Evolutionary conservation across 106 monocot species (phyloP).

Genomic region (Dendrobium catenatum): DNA sequence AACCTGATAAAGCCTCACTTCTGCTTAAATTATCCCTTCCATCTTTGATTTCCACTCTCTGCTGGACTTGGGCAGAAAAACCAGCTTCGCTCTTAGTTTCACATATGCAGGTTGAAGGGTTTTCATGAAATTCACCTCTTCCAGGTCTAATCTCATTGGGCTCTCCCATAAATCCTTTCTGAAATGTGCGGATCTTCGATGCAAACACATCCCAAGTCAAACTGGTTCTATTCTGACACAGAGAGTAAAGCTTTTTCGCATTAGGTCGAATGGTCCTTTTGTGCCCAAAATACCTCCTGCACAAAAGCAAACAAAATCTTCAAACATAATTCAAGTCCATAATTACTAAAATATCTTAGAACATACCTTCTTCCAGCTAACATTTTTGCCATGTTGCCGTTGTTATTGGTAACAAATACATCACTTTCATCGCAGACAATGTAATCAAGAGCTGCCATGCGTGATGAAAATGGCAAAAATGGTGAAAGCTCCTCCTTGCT

Average conservation of each 20-base stretch:
- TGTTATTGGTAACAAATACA: slow-evolving; percentile 90
- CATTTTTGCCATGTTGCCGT: slow-evolving; percentile 92
- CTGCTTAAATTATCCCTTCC: neutral
- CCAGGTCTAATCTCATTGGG: slow-evolving; percentile 63
- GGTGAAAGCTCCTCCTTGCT: slow-evolving; percentile 63
- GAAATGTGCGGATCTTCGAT: slow-evolving; percentile 38
- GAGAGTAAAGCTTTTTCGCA: slow-evolving; percentile 50
- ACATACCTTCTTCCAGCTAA: slow-evolving; percentile 78
- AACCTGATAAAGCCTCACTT: neutral
- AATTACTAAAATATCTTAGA: neutral
- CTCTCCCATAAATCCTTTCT: slow-evolving; percentile 75
- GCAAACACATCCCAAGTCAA: slow-evolving; percentile 59
- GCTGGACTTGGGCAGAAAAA: neutral
- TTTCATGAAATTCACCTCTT: slow-evolving; percentile 74
- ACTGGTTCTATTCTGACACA: slow-evolving; percentile 39
- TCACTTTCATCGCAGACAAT: slow-evolving; percentile 82
- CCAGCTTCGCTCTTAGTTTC: slow-evolving; percentile 9
- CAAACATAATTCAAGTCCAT: neutral
- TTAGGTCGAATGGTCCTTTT: slow-evolving; percentile 63
- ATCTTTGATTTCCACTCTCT: neutral
- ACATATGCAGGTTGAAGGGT: slow-evolving; percentile 46
- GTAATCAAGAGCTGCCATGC: slow-evolving; percentile 94
- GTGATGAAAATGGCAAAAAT: slow-evolving; percentile 66
- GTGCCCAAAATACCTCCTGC: slow-evolving; percentile 73
- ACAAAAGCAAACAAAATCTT: neutral